phyloP scores from a whole-genome alignment of 176 grass and related monocot genomes.

The Cenchrus americanus region DNA sequence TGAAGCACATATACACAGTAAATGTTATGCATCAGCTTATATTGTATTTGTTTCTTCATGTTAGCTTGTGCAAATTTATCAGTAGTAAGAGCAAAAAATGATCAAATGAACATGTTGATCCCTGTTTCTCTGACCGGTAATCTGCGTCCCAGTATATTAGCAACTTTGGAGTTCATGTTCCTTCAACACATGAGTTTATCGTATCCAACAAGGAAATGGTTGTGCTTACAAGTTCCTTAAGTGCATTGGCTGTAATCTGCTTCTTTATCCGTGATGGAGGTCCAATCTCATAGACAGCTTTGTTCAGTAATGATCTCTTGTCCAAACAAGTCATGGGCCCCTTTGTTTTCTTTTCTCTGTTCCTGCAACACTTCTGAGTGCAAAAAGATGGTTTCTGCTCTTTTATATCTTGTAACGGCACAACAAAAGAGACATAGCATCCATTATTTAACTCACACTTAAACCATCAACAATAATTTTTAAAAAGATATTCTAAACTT shows the following conservation, averaged over 20 bases:
- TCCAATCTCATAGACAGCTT: neutral
- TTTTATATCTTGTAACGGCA: neutral
- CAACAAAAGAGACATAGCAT: neutral
- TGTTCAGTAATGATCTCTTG: neutral
- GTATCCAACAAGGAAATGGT: neutral
- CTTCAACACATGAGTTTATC: neutral
- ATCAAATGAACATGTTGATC: neutral
- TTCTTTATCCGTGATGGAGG: constrained; percentile 36
- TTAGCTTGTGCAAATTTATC: neutral
- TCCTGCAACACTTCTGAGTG: neutral
- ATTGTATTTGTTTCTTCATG: neutral
- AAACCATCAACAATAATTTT: neutral
- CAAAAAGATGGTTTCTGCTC: neutral
- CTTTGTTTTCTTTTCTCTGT: neutral
- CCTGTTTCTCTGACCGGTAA: neutral
- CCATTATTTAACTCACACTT: neutral
- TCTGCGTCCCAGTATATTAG: neutral
- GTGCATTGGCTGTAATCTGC: neutral
- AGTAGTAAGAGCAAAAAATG: neutral
- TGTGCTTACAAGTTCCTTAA: constrained; percentile 20
- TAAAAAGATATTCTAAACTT: neutral
- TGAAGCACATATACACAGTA: neutral
- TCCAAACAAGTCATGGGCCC: neutral
- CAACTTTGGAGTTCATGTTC: neutral
- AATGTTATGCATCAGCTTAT: neutral